phyloP scores from a whole-genome alignment of 805 yeast genomes.

The Kurtzmaniella cleridarum region DNA sequence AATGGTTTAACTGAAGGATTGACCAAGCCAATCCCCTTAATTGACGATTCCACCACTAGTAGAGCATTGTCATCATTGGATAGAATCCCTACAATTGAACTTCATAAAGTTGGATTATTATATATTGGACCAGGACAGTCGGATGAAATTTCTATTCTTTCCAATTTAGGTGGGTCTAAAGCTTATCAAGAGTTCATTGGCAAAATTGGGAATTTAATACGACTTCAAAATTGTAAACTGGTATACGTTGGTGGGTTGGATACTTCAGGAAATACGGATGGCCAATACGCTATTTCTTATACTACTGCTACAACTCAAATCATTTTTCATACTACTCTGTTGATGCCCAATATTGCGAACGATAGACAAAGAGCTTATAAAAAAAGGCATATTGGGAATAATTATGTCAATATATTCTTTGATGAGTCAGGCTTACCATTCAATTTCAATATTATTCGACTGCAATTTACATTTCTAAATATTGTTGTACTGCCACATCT shows the following conservation, averaged over 20 bases:
- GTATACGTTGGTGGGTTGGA: constrained; percentile 78
- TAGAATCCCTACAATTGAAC: constrained; percentile 70
- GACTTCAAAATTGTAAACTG: constrained; percentile 45
- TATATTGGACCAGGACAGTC: constrained; percentile 68
- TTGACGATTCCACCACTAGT: constrained; percentile 40
- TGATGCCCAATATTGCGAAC: constrained; percentile 58
- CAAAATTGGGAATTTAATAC: constrained; percentile 55
- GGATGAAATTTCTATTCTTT: constrained; percentile 57
- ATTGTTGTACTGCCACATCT: constrained; percentile 67
- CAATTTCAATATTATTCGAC: constrained; percentile 62
- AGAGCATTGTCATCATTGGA: constrained; percentile 60
- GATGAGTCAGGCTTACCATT: constrained; percentile 66
- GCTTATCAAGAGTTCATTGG: constrained; percentile 56
- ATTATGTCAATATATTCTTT: constrained; percentile 74
- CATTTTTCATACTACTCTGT: constrained; percentile 72
- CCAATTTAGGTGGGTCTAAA: constrained; percentile 59
- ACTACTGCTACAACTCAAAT: constrained; percentile 64
- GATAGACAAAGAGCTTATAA: constrained; percentile 49
- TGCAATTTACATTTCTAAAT: constrained; percentile 80
- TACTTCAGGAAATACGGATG: constrained; percentile 63
- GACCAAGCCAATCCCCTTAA: constrained; percentile 45
- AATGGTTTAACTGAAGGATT: constrained; percentile 2
- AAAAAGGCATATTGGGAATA: constrained; percentile 83
- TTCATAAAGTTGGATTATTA: constrained; percentile 72
- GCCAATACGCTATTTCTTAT: constrained; percentile 72